phyloP scores from a whole-genome alignment of 2,329 filamentous ascomycete genomes.

The Verticillium longisporum region DNA sequence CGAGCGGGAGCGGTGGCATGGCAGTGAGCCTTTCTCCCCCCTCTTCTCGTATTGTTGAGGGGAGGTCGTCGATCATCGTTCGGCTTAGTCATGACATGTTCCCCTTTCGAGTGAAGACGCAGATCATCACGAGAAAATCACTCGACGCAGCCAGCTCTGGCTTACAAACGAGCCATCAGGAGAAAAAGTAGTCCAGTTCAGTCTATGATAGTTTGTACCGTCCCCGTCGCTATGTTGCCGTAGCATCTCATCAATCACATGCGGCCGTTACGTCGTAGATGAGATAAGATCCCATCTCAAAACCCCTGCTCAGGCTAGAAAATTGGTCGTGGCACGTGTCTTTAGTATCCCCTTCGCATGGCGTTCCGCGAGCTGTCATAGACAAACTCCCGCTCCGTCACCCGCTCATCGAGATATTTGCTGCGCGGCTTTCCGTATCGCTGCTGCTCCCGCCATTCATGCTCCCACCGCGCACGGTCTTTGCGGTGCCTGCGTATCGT shows the following conservation, averaged over 20 bases:
- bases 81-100: no score
- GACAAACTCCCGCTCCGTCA: constrained; percentile 62
- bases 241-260: neutral
- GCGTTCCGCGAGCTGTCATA: constrained; percentile 40
- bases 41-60: no score
- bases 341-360: neutral
- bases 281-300: neutral
- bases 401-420: constrained; percentile 47
- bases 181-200: neutral
- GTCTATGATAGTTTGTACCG: neutral
- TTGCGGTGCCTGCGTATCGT: constrained; percentile 63
- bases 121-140: no score
- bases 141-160: no score
- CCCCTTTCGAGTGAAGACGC: no score
- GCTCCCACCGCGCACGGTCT: constrained; percentile 51
- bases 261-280: neutral
- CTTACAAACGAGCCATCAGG: no score
- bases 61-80: no score
- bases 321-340: no score
- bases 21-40: neutral
- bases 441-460: constrained; percentile 39
- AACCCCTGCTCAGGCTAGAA: neutral
- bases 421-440: constrained; percentile 19
- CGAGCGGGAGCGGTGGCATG: no score
- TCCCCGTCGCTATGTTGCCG: neutral